Evolutionary conservation across 257 asterid genomes (phyloP).

Genomic region (Solanum pimpinellifolium): DNA sequence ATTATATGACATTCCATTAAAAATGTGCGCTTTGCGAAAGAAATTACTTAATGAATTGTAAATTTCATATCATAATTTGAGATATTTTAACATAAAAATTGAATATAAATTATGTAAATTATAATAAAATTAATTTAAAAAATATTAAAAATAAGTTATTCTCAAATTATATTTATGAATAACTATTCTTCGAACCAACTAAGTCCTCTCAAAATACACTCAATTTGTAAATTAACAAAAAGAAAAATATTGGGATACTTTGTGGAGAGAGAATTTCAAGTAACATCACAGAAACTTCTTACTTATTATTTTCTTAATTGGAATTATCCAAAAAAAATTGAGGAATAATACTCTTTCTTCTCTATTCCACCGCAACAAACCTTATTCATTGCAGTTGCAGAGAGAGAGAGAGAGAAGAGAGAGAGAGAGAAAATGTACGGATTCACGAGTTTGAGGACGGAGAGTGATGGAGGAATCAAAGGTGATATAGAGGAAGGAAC

Average conservation of each 20-base stretch:
- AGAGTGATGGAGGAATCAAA: conserved; percentile 10
- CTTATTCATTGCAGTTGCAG: background rate
- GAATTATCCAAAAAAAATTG: background rate
- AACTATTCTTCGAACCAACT: no score
- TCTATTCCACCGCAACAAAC: background rate
- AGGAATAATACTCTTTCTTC: background rate
- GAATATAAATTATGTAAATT: no score
- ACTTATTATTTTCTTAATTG: background rate
- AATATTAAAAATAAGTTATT: no score
- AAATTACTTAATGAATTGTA: no score
- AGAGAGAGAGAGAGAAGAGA: conserved; percentile 1
- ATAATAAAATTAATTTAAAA: accelerated
- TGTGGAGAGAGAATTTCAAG: background rate
- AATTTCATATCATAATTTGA: no score
- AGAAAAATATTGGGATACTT: background rate
- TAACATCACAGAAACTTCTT: background rate
- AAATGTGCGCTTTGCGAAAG: no score
- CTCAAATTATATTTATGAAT: no score
- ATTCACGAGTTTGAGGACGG: conserved; percentile 33
- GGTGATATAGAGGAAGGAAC: conserved; percentile 36
- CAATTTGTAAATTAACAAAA: background rate
- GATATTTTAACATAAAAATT: no score
- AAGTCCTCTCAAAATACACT: no score
- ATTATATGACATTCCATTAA: no score
- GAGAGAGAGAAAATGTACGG: conserved; percentile 39